Evolutionary conservation across 2,329 filamentous ascomycete species (phyloP).

Genomic region (Colletotrichum echinochloae): DNA sequence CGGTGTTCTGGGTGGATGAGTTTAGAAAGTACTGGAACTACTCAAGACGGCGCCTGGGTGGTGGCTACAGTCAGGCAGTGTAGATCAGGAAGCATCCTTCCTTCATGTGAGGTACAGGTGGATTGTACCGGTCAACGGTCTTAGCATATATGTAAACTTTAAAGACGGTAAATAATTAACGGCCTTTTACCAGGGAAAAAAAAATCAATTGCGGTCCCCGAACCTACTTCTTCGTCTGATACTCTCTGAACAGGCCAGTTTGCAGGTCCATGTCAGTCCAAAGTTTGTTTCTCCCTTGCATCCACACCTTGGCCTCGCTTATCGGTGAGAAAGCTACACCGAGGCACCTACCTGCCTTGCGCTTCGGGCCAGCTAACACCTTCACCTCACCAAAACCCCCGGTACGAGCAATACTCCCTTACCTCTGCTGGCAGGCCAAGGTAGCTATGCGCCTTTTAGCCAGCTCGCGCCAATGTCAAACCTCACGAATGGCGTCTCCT

Average conservation of each 20-base stretch:
- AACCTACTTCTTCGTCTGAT: neutral
- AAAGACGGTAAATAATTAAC: constrained; percentile 37
- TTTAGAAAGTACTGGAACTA: constrained; percentile 82
- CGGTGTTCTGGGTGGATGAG: constrained; percentile 96
- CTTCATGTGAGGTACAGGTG: constrained; percentile 19
- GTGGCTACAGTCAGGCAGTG: constrained; percentile 75
- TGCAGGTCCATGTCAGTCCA: constrained; percentile 15
- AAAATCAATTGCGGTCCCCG: neutral
- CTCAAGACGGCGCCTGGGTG: constrained; percentile 66
- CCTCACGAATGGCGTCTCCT: constrained; percentile 58
- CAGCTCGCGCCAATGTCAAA: constrained; percentile 60
- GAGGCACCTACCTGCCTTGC: constrained; percentile 30
- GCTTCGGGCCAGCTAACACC: constrained; percentile 41
- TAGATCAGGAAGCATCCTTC: constrained; percentile 50
- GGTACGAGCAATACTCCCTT: constrained; percentile 36
- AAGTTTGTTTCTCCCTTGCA: constrained; percentile 33
- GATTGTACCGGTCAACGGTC: constrained; percentile 24
- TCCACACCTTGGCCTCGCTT: constrained; percentile 39
- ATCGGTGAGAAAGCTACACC: constrained; percentile 38
- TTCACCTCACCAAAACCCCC: constrained; percentile 34
- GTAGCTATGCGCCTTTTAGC: constrained; percentile 58
- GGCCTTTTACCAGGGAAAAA: constrained; percentile 9
- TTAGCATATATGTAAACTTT: constrained; percentile 31
- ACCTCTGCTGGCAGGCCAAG: constrained; percentile 43
- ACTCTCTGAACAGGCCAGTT: constrained; percentile 16